Base-by-base conservation (phyloP, 768 basidiomycete species). In the Russula olivacea region DNA sequence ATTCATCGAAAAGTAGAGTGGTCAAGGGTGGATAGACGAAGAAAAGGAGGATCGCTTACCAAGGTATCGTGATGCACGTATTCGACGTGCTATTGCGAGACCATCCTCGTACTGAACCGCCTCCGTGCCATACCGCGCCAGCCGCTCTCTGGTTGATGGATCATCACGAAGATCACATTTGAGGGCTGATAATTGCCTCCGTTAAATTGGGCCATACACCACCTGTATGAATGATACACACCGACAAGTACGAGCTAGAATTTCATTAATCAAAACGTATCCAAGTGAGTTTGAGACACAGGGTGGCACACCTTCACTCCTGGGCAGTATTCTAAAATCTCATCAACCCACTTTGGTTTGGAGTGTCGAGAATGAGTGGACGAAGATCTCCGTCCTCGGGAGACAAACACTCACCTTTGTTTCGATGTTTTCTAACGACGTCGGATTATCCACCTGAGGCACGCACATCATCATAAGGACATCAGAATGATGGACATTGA, bases 111-210 rank as follows among this genome's bases (percentile, higher is more conserved):
- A 98, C 69, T 92, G 85, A 30, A 97, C 86, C 6, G 91, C 81
- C 65, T 86, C 86, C 67, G 79, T 75, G 12, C 85, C 83, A 68
- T 85, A 84, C 58, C 87, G 82, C 47, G 83, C 83, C 55, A 98
- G 78, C 58, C 87, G 83, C 53, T 91, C 90, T 71, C 80, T 81
- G 23, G 87, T 82, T 8, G 80, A 76, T 14, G 78, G 78, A 71
- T 98, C 96, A 61, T 97, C 93, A 55, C 96, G 81, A 47, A 98
- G 81, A 75, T 98, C 96, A 69, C 96, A 98, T 78, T 98, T 98
- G 43, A 97, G 80, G 11, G 96, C 96, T 93, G 59, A 43, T 12
- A 32, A 21, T 34, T 21, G 57, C 53, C 25, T n/a, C n/a, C 45
- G 63, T 61, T 53, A 21, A 53, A 21, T 38, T 9, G 63, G 62